Conservation (phyloP, 2,329 filamentous ascomycete species). For the Ophiostoma sp. region DNA sequence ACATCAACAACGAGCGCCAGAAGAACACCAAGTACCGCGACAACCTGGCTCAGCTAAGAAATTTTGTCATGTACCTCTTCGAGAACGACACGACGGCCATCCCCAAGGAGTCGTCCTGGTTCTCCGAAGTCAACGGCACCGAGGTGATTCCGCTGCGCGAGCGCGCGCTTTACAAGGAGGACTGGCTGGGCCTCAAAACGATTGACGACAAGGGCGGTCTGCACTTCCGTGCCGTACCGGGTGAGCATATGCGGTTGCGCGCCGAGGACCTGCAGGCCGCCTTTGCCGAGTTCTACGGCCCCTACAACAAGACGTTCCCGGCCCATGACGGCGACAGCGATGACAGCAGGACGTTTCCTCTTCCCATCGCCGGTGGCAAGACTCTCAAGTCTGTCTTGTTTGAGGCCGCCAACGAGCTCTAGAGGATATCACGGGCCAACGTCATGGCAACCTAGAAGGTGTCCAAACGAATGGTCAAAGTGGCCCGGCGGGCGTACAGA, state of each 20-base stretch:
- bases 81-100: slow-evolving; percentile 81
- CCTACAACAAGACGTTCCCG: slow-evolving; percentile 44
- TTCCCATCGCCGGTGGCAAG: not conserved
- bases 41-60: slow-evolving; percentile 68
- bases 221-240: slow-evolving; percentile 70
- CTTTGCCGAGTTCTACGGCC: slow-evolving; percentile 68
- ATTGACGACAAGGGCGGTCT: slow-evolving; percentile 79
- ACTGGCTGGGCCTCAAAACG: slow-evolving; percentile 84
- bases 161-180: slow-evolving; percentile 75
- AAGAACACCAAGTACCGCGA: slow-evolving; percentile 71
- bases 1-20: slow-evolving; percentile 94
- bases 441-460: not conserved
- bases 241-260: slow-evolving; percentile 79
- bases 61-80: slow-evolving; percentile 88
- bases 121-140: slow-evolving; percentile 77
- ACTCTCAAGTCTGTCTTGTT: not conserved
- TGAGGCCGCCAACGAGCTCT: slow-evolving; percentile 15
- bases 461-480: not conserved
- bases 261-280: slow-evolving; percentile 65
- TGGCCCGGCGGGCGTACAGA: not conserved
- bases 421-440: not conserved
- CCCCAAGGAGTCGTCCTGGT: slow-evolving; percentile 90
- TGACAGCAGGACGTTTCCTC: not conserved
- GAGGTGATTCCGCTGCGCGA: slow-evolving; percentile 67
- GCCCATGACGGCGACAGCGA: slow-evolving; percentile 22